Base-by-base conservation (phyloP, 2,329 filamentous ascomycete species). In the Fusarium sp. region DNA sequence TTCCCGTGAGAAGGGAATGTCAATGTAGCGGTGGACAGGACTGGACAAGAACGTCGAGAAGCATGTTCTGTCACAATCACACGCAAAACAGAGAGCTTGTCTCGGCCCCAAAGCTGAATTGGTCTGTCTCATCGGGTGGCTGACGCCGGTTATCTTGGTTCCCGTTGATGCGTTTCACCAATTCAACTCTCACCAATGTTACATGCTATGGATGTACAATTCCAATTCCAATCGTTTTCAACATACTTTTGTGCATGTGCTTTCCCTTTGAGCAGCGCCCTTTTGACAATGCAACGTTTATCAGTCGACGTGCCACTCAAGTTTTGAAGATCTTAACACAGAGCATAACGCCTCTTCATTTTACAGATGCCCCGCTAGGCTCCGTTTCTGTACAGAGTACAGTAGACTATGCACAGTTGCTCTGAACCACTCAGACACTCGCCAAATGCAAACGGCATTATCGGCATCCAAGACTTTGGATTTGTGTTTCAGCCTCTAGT, bases 21-120 rank as follows among this genome's bases (percentile, higher is more conserved):
- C 74, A 76, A 72, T 76, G 60, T 76, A 62, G 74, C 73, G 74
- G 74, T 76, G 73, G 73, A 59, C 68, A 51, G 57, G 34, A 52
- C 25, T 38, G 34, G 34, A 38, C 34, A 53, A 54, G 38, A 52
- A 52, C 20, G 49, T 52, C 30, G 40, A 51, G 52, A 47, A 46
- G 49, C 47, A 29, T 24, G 44, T 49, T 30, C 43, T 45, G 40
- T 49, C 58, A 59, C 61, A 43, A 54, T 51, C 54, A 57, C 59
- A 54, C 40, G 38, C 34, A 69, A 55, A 52, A 56, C 51, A 46
- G 40, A 34, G 30, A 25, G 30, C 42, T 65, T 42, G 47, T 60
- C 60, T 69, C 58, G 61, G 56, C 40, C 47, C 50, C 55, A 45
- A 53, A 68, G 69, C 66, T 72, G 66, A 62, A 63, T 55, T 59